These are phyloP conservation scores for Delitschia confertaspora DNA, from an alignment of 495 filamentous ascomycete species.

Conservation along the genomic window DNA sequence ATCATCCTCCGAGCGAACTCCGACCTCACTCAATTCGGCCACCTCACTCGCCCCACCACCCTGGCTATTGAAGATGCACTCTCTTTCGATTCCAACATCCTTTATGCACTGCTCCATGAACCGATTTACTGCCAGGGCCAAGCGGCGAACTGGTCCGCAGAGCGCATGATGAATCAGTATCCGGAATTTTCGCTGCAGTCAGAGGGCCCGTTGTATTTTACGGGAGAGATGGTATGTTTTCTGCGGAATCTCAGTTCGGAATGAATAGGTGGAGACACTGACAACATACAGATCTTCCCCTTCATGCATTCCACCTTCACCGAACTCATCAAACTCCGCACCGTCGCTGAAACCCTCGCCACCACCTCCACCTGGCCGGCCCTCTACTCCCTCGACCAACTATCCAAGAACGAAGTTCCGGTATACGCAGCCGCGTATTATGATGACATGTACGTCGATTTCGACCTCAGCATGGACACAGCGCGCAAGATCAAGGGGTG, in stretches of 20 bases:
- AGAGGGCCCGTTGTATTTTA: slow-evolving; percentile 63
- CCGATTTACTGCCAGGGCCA: slow-evolving; percentile 61
- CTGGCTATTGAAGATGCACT: slow-evolving; percentile 54
- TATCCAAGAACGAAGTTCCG: slow-evolving; percentile 72
- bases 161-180: slow-evolving; percentile 40
- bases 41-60: slow-evolving; percentile 62
- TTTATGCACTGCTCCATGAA: slow-evolving; percentile 85
- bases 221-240: slow-evolving; percentile 77
- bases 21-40: slow-evolving; percentile 64
- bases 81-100: slow-evolving; percentile 61
- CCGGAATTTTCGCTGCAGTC: slow-evolving; percentile 40
- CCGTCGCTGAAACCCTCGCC: slow-evolving; percentile 64
- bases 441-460: slow-evolving; percentile 94
- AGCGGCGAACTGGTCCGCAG: slow-evolving; percentile 56
- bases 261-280: slow-evolving; percentile 16
- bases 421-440: slow-evolving; percentile 79
- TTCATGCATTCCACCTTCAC: slow-evolving; percentile 70
- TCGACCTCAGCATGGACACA: slow-evolving; percentile 60
- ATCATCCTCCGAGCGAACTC: slow-evolving; percentile 56
- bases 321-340: slow-evolving; percentile 56
- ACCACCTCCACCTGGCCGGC: slow-evolving; percentile 55
- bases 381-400: slow-evolving; percentile 65
- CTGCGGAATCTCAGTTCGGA: not conserved
- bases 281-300: slow-evolving; percentile 68
- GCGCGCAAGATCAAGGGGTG: slow-evolving; percentile 65